phyloP scores from a whole-genome alignment of 2,329 filamentous ascomycete species.

The Xylaria sp. region DNA sequence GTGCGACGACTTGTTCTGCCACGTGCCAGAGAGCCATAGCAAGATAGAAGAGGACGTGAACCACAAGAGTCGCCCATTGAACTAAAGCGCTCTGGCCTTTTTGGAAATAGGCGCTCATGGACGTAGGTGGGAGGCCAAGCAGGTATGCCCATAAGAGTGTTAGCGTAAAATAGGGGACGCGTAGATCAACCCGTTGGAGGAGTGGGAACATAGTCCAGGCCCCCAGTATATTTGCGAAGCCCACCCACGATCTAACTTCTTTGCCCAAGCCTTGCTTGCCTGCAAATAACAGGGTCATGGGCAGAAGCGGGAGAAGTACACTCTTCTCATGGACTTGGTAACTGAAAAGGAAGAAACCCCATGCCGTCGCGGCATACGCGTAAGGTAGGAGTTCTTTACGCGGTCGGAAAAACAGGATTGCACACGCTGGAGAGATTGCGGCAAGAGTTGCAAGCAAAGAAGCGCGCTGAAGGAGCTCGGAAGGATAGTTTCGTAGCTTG shows the following conservation, averaged over 20 bases:
- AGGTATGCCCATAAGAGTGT: conserved; percentile 88
- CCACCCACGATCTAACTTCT: conserved; percentile 79
- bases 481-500: conserved; percentile 74
- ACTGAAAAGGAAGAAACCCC: conserved; percentile 96
- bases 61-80: conserved; percentile 55
- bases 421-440: conserved; percentile 72
- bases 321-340: conserved; percentile 99
- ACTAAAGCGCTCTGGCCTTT: conserved; percentile 42
- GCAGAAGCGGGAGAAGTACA: conserved; percentile 82
- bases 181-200: conserved; percentile 75
- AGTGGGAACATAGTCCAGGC: conserved; percentile 93
- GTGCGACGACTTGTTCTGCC: conserved; percentile 59
- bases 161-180: conserved; percentile 78
- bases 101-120: conserved; percentile 62
- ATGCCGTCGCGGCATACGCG: conserved; percentile 77
- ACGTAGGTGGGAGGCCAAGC: conserved; percentile 76
- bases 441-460: conserved; percentile 70
- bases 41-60: conserved; percentile 73
- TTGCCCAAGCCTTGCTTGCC: conserved; percentile 72
- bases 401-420: conserved; percentile 73
- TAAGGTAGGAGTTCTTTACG: conserved; percentile 71
- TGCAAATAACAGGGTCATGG: conserved; percentile 84
- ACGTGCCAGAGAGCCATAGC: conserved; percentile 79
- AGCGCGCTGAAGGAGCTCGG: conserved; percentile 65
- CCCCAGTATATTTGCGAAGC: conserved; percentile 88